Base-by-base conservation (phyloP, 2,329 filamentous ascomycete species). In the Chaetoscypha palmicola region DNA sequence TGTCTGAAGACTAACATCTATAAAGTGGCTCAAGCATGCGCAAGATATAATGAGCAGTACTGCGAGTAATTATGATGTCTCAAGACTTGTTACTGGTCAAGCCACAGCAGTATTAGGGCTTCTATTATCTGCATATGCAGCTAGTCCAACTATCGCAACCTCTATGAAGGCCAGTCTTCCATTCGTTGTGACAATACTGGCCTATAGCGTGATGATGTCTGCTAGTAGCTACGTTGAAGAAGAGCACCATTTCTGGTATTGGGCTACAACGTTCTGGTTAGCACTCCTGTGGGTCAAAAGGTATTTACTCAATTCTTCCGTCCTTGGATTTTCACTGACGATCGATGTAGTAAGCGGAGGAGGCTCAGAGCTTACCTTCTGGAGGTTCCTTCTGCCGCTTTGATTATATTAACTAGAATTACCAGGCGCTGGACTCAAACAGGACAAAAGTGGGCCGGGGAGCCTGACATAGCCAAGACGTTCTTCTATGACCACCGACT, bases 161-260 rank as follows among this genome's bases (percentile, higher is more conserved):
- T 61, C 48, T 48, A 57, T 53, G n/a, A 56, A 49, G 39, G 50
- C 53, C 11, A 55, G 70, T 9, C 45, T 62, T 7, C 70, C 72
- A 3, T 68, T 85, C 39, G 52, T 68, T 3, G 50, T 73, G 2
- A 68, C 80, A 22, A 75, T 75, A 1, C 37, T 81, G 0, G 64
- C 75, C 0, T 95, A 97, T 59, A 80, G 82, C 1, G 63, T 78
- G 28, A 94, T 96, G 79, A 97, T 97, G 90, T 97, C 97, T 66
- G 91, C 90, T 8, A 95, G 87, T 62, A 97, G 90, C 59, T 98
- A 92, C 62, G 88, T 98, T 2, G 92, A 98, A 64, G 92, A 98
- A 66, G 92, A 98, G 63, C 92, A 98, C 38, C 88, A 97, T 54
- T 96, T 95, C 62, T 98, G 92, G 92, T 97, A 98, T 66, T 97